A percentile compares a stretch with the other conserved stretches of the same genome.
phyloP scores from a whole-genome alignment of 2,329 filamentous ascomycete species.

The Beauveria varroae region DNA sequence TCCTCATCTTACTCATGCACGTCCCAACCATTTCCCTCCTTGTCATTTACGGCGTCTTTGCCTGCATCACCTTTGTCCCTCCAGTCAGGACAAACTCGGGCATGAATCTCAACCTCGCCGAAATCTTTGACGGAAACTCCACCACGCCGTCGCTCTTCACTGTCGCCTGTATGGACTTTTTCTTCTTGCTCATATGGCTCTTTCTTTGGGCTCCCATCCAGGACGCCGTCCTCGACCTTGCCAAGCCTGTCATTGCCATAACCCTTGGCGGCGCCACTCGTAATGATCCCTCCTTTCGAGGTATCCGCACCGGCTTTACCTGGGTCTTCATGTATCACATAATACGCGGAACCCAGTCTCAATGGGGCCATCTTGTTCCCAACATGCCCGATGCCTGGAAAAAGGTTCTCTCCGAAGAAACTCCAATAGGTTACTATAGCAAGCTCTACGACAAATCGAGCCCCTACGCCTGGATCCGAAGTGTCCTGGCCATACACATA shows the following conservation, averaged over 20 bases:
- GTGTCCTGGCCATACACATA: constrained; percentile 66
- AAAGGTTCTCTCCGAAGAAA: constrained; percentile 18
- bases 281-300: constrained; percentile 60
- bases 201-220: constrained; percentile 83
- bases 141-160: constrained; percentile 82
- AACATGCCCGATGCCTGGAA: constrained; percentile 39
- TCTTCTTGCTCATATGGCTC: constrained; percentile 79
- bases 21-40: constrained; percentile 83
- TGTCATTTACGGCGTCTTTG: constrained; percentile 85
- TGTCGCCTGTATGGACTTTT: constrained; percentile 73
- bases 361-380: constrained; percentile 39
- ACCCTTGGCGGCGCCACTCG: constrained; percentile 73
- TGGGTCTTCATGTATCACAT: constrained; percentile 55
- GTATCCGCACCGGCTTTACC: constrained; percentile 62
- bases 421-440: constrained; percentile 34
- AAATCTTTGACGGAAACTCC: constrained; percentile 82
- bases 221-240: constrained; percentile 79
- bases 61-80: constrained; percentile 85
- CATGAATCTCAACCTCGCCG: constrained; percentile 74
- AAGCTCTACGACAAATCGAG: constrained; percentile 50
- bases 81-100: constrained; percentile 71
- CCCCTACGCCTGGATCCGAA: constrained; percentile 59
- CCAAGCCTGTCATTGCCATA: constrained; percentile 87
- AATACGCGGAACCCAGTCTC: constrained; percentile 39
- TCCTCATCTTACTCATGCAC: constrained; percentile 91